phyloP scores from a whole-genome alignment of 805 yeast genomes.

The Kazachstania viticola region DNA sequence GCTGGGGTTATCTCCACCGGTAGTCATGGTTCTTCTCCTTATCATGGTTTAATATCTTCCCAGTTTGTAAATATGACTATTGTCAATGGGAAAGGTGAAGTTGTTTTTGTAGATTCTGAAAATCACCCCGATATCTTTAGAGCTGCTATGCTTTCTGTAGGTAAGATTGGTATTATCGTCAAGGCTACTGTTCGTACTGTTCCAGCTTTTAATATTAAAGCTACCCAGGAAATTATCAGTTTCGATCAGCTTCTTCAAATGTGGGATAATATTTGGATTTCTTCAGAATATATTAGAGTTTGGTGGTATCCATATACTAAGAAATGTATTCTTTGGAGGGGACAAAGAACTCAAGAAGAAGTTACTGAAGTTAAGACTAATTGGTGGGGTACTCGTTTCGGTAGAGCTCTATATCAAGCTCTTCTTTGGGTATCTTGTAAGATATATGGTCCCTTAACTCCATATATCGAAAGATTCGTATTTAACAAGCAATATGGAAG shows the following conservation, averaged over 20 bases:
- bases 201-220: conserved; percentile 71
- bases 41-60: conserved; percentile 81
- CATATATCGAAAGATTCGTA: conserved; percentile 72
- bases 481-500: conserved; percentile 76
- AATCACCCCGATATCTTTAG: conserved; percentile 60
- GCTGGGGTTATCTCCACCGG: conserved; percentile 97
- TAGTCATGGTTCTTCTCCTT: conserved; percentile 91
- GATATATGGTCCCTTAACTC: conserved; percentile 65
- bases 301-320: conserved; percentile 97
- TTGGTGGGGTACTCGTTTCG: conserved; percentile 77
- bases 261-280: conserved; percentile 78
- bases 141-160: conserved; percentile 78
- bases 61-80: conserved; percentile 72
- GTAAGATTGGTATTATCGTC: conserved; percentile 83
- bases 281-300: conserved; percentile 80
- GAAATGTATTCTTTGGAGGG: conserved; percentile 85
- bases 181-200: conserved; percentile 76
- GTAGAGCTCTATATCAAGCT: conserved; percentile 70
- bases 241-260: conserved; percentile 59
- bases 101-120: conserved; percentile 35
- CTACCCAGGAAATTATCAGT: conserved; percentile 69
- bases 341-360: conserved; percentile 58
- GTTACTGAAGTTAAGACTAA: conserved; percentile 54
- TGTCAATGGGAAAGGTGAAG: conserved; percentile 65
- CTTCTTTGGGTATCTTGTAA: conserved; percentile 71